Percentiles rank a stretch among this genome's conserved stretches.
Conservation (phyloP, 139 green algal genomes). For the Chlorella ohadii region DNA sequence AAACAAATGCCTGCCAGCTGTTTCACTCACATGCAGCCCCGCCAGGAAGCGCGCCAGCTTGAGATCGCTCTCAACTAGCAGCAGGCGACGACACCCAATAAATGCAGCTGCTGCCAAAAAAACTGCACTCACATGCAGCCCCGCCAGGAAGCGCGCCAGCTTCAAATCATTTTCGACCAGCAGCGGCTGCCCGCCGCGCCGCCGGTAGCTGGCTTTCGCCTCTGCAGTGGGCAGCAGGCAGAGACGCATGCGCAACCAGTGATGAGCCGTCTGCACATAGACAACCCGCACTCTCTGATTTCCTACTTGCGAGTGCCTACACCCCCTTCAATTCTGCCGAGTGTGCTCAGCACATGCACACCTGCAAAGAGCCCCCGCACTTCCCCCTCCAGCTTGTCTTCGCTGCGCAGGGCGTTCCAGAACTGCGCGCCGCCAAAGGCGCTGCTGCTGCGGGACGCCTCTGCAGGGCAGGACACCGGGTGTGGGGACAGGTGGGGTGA, state of each 20-base stretch:
- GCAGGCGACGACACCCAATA: not conserved
- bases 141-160: slow-evolving; percentile 67
- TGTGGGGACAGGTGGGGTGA: not conserved
- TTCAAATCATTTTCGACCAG: slow-evolving; percentile 74
- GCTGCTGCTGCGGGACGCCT: slow-evolving; percentile 33
- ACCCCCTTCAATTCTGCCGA: too few relatives aligned
- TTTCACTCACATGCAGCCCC: slow-evolving; percentile 55
- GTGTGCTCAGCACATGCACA: too few relatives aligned
- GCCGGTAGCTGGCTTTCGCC: slow-evolving; percentile 51
- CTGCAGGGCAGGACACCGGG: not conserved
- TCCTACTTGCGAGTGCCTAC: too few relatives aligned
- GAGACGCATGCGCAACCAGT: too few relatives aligned
- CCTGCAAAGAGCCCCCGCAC: slow-evolving; percentile 61
- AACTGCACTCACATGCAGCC: slow-evolving; percentile 45
- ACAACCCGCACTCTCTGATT: too few relatives aligned
- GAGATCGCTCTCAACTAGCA: slow-evolving; percentile 73
- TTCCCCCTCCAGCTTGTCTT: slow-evolving; percentile 53
- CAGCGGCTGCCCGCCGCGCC: slow-evolving; percentile 60
- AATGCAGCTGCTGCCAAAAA: not conserved
- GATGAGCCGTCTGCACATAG: too few relatives aligned
- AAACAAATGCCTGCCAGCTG: too few relatives aligned
- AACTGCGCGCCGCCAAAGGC: slow-evolving; percentile 57
- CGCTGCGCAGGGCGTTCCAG: slow-evolving; percentile 54
- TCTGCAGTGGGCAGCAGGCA: slow-evolving; percentile 36
- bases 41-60: slow-evolving; percentile 70